Evolutionary conservation across 306 rosid species (phyloP).

Genomic region (Pterocarpus santalinus): DNA sequence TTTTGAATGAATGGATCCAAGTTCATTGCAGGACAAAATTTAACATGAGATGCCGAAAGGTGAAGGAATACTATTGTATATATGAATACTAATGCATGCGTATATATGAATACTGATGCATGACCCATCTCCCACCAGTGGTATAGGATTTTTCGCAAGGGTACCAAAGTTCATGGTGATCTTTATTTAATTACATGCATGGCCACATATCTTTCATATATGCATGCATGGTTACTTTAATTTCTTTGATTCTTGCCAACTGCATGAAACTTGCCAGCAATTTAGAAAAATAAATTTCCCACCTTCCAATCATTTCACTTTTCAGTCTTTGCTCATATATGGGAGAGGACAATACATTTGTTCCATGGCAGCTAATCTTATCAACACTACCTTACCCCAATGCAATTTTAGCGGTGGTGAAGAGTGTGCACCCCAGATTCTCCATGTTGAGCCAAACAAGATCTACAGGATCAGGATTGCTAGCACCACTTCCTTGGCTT

Average conservation of each 20-base stretch:
- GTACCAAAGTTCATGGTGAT: no score
- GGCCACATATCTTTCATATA: no score
- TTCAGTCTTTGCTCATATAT: slow-evolving; percentile 66
- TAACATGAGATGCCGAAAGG: not conserved
- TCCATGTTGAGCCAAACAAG: slow-evolving; percentile 63
- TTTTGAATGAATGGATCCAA: slow-evolving; percentile 12
- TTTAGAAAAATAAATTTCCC: not conserved
- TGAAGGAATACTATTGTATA: not conserved
- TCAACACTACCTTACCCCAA: slow-evolving; percentile 23
- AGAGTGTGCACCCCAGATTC: slow-evolving; percentile 66
- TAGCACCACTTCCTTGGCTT: slow-evolving; percentile 71
- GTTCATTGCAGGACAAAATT: not conserved
- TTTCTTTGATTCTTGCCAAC: no score
- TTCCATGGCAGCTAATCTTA: slow-evolving; percentile 59
- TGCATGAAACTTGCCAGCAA: not conserved
- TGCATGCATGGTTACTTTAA: no score
- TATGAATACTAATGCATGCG: no score
- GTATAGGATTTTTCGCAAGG: not conserved
- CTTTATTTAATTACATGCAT: no score
- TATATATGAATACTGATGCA: not conserved
- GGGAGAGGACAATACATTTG: slow-evolving; percentile 82
- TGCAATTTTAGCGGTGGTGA: slow-evolving; percentile 60
- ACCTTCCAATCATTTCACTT: not conserved
- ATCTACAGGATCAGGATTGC: slow-evolving; percentile 72
- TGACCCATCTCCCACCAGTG: slow-evolving; percentile 1